Conservation (phyloP, 257 asterid species). For the Forsythia viridissima region DNA sequence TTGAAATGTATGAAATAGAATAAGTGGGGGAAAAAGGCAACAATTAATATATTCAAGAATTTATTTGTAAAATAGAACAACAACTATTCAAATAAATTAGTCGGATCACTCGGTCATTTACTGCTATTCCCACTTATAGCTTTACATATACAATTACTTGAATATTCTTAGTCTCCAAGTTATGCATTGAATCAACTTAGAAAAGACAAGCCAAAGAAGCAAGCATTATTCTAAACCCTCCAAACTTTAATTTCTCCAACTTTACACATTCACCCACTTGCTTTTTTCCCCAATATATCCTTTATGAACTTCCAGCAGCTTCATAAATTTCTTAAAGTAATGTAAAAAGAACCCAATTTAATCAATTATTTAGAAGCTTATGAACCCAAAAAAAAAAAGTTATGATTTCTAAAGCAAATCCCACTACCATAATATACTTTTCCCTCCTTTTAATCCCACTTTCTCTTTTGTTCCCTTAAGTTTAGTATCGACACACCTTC, state of each 20-base stretch:
- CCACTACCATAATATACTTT: constrained; percentile 56
- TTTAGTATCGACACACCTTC: constrained; percentile 69
- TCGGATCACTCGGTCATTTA: too few relatives aligned
- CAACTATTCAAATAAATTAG: too few relatives aligned
- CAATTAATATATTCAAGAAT: too few relatives aligned
- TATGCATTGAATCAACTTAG: neutral
- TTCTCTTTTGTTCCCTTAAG: constrained; percentile 43
- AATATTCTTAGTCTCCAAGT: neutral
- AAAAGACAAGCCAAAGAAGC: neutral
- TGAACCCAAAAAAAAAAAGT: constrained; percentile 21
- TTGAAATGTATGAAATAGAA: too few relatives aligned
- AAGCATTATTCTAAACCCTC: constrained; percentile 1
- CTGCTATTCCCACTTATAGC: too few relatives aligned
- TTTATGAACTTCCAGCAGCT: constrained; percentile 11
- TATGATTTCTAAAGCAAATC: constrained; percentile 47
- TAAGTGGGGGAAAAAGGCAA: too few relatives aligned
- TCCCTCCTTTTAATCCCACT: constrained; percentile 49
- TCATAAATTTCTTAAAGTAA: constrained; percentile 14
- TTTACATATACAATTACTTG: neutral
- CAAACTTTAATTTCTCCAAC: constrained; percentile 10
- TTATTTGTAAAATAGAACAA: too few relatives aligned
- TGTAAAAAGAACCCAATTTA: constrained; percentile 5
- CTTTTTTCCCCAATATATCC: constrained; percentile 2
- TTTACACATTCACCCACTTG: constrained; percentile 3
- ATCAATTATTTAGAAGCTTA: constrained; percentile 23